These are phyloP conservation scores for Pestalotiopsis sp. DNA, from an alignment of 2,329 filamentous ascomycete genomes.

Conservation along the genomic window DNA sequence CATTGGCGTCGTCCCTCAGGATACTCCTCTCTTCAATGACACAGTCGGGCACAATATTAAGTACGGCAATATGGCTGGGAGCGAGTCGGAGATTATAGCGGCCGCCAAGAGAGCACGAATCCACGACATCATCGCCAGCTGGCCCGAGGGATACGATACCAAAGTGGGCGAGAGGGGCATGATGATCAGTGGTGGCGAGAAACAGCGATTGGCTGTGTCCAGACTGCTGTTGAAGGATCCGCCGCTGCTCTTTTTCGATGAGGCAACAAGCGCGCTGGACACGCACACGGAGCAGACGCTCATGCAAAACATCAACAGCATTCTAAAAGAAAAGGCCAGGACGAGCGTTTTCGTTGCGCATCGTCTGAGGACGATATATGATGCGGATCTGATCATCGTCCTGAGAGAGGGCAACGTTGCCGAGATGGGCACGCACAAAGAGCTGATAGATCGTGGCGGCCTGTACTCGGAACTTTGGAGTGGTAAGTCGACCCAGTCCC, in stretches of 20 bases:
- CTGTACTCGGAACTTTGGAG: slow-evolving; percentile 92
- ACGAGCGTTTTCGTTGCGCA: slow-evolving; percentile 97
- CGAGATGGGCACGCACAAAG: slow-evolving; percentile 84
- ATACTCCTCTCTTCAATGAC: slow-evolving; percentile 96
- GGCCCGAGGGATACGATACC: slow-evolving; percentile 88
- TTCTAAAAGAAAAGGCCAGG: slow-evolving; percentile 82
- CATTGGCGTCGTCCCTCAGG: slow-evolving; percentile 96
- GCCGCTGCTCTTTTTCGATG: slow-evolving; percentile 89
- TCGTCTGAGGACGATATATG: slow-evolving; percentile 88
- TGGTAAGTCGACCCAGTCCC: slow-evolving; percentile 55
- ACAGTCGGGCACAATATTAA: slow-evolving; percentile 94
- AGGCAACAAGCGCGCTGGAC: slow-evolving; percentile 89
- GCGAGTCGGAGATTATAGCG: slow-evolving; percentile 70
- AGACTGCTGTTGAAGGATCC: slow-evolving; percentile 86
- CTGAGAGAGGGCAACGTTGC: slow-evolving; percentile 82
- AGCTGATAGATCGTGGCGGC: slow-evolving; percentile 77
- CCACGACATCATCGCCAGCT: slow-evolving; percentile 76
- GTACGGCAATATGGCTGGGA: slow-evolving; percentile 82
- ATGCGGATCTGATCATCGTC: slow-evolving; percentile 91
- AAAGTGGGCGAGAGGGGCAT: slow-evolving; percentile 91
- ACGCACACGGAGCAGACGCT: slow-evolving; percentile 92
- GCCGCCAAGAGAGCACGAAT: slow-evolving; percentile 84
- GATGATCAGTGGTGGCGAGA: slow-evolving; percentile 97
- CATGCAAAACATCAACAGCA: slow-evolving; percentile 89
- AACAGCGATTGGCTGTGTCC: slow-evolving; percentile 85